Base-by-base conservation (phyloP, 2,329 filamentous ascomycete species). In the Trichoderma lentiforme region DNA sequence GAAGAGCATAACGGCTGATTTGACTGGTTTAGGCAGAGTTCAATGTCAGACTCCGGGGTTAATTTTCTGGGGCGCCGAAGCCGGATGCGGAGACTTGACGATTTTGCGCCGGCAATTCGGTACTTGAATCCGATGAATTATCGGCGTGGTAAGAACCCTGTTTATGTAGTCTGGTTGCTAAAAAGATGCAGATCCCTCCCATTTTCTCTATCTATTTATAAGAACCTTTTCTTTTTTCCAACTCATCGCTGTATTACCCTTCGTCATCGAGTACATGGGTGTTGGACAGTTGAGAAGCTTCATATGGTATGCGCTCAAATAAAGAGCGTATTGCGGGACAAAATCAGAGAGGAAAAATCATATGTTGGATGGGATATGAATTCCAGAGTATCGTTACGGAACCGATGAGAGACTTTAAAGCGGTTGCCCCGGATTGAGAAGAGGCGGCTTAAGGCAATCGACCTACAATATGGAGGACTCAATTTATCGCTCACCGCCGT, bases 21-120 rank as follows among this genome's bases (percentile, higher is more conserved):
- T 39, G 30, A 26, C n/a, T 69, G 36, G 21, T 51, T 65, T 53
- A 34, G 53, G 28, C 36, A n/a, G 24, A 60, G 26, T 28, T 43
- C 15, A 43, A 43, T 39, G 24, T 18, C 26, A 30, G 12, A 60
- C 28, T 61, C 65, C 36, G 56, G 65, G 65, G 12, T 47, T 12
- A 60, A 8, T 39, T 26, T 24, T 32, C 36, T 57, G 53, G 64
- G 65, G 53, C 15, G 65, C 65, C 56, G 65, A 69, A 69, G n/a
- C 65, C 65, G 65, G 65, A 61, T 61, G 56, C 65, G 65, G 65
- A 60, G 6, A 43, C 4, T 15, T 24, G 26, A 58, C 65, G 65
- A 68, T 43, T 60, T 69, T 24, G 15, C 65, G 36, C 56, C 53
- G 53, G 65, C 6, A 47, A 26, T 69, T 69, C 56, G 65, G 64